Conservation (phyloP, 2,329 filamentous ascomycete species). For the Paecilomyces fulvus region DNA sequence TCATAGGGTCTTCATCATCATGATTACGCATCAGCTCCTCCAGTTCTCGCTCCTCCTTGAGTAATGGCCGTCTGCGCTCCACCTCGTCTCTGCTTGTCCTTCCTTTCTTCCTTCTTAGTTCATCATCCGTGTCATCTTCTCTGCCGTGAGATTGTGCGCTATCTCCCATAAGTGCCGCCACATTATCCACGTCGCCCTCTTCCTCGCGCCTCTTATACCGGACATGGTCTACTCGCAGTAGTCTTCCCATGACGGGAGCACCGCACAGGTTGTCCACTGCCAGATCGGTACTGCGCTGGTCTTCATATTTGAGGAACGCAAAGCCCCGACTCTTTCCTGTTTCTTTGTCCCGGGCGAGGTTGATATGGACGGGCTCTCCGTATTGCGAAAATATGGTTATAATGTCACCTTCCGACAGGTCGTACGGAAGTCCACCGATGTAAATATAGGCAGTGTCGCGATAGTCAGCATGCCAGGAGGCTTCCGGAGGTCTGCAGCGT, state of each 20-base stretch:
- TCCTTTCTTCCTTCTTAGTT: constrained; percentile 21
- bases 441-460: constrained; percentile 95
- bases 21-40: constrained; percentile 66
- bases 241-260: constrained; percentile 68
- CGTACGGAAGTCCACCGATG: constrained; percentile 87
- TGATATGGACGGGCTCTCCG: constrained; percentile 88
- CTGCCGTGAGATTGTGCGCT: constrained; percentile 15
- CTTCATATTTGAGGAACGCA: constrained; percentile 95
- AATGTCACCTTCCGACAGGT: constrained; percentile 90
- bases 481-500: constrained; percentile 60
- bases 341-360: constrained; percentile 88
- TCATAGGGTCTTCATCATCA: constrained; percentile 98
- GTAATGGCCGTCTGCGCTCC: constrained; percentile 49
- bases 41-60: constrained; percentile 77
- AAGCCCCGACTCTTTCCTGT: constrained; percentile 93
- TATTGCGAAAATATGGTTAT: constrained; percentile 96
- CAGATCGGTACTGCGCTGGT: constrained; percentile 89
- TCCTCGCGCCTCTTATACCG: constrained; percentile 84
- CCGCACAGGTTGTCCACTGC: constrained; percentile 95
- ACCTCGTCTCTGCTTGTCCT: constrained; percentile 38
- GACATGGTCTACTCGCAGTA: constrained; percentile 84
- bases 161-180: constrained; percentile 42
- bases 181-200: constrained; percentile 43
- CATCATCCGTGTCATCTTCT: constrained; percentile 28
- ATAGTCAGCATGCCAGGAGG: constrained; percentile 96